Percentiles rank a stretch among this genome's conserved stretches.
phyloP scores from a whole-genome alignment of 306 rosid genomes.

The Macrotyloma uniflorum region DNA sequence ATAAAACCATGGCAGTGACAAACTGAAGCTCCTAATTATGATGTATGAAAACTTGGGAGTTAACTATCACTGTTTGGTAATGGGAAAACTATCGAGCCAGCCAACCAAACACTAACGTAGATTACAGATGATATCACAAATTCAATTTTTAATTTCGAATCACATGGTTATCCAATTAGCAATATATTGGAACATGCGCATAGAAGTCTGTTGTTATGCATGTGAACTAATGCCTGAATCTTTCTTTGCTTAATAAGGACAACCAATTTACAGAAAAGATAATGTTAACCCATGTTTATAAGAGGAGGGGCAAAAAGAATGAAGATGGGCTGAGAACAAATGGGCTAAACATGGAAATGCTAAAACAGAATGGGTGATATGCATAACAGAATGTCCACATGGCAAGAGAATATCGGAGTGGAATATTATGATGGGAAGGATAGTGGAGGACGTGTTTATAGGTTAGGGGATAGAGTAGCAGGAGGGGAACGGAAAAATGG shows the following conservation, averaged over 20 bases:
- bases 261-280: not conserved
- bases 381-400: not conserved
- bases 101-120: not conserved
- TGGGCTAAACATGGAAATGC: not conserved
- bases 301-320: not conserved
- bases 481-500: not conserved
- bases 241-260: conserved; percentile 3
- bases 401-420: not conserved
- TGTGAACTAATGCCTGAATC: not conserved
- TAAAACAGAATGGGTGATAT: not conserved
- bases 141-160: conserved; percentile 3
- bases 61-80: not conserved
- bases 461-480: not conserved
- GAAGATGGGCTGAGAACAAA: not conserved
- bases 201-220: not conserved
- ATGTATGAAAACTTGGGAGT: not conserved
- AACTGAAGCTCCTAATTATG: conserved; percentile 10
- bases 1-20: not conserved
- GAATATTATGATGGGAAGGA: not conserved
- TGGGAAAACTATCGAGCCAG: not conserved
- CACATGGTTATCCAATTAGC: not conserved
- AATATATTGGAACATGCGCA: not conserved
- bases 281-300: not conserved
- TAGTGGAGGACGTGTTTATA: not conserved
- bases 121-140: not conserved